A percentile compares a stretch with the other conserved stretches of the same genome.
Evolutionary conservation across 1,139 yeast species (phyloP).

Genomic region (Geotrichum citri-aurantii): DNA sequence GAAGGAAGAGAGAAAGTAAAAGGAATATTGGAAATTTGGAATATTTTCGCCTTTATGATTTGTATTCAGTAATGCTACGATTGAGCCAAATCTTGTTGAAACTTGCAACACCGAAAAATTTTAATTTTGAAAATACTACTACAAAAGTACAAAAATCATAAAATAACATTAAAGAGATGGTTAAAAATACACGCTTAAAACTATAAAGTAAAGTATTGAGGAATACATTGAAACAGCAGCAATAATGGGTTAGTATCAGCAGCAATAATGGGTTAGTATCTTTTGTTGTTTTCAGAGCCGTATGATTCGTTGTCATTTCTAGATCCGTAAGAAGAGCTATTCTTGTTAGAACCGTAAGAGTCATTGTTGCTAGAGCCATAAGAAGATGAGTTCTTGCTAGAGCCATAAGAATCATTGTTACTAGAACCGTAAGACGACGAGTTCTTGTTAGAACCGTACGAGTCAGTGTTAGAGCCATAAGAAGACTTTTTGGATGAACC

Average conservation of each 20-base stretch:
- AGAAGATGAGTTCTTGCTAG: slow-evolving; percentile 12
- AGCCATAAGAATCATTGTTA: slow-evolving; percentile 21
- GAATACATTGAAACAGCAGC: not conserved
- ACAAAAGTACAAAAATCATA: not conserved
- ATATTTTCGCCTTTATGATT: too few relatives aligned
- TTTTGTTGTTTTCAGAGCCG: not conserved
- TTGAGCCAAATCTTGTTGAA: not conserved
- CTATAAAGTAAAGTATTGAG: not conserved
- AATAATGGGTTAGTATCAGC: not conserved
- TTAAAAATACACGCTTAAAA: not conserved
- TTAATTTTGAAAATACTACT: not conserved
- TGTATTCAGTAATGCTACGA: not conserved
- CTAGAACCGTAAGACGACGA: not conserved
- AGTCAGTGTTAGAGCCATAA: slow-evolving; percentile 21
- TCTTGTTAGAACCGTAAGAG: not conserved
- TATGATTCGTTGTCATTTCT: slow-evolving; percentile 16
- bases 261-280: not conserved
- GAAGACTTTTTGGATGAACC: slow-evolving; percentile 12
- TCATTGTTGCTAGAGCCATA: not conserved
- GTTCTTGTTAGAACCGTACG: slow-evolving; percentile 16
- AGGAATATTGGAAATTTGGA: not conserved
- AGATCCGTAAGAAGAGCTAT: slow-evolving; percentile 11
- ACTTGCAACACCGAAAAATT: not conserved
- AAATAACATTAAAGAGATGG: not conserved
- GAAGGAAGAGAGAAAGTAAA: not conserved